Conservation (phyloP, 306 rosid genomes). For the Rubus idaeus region DNA sequence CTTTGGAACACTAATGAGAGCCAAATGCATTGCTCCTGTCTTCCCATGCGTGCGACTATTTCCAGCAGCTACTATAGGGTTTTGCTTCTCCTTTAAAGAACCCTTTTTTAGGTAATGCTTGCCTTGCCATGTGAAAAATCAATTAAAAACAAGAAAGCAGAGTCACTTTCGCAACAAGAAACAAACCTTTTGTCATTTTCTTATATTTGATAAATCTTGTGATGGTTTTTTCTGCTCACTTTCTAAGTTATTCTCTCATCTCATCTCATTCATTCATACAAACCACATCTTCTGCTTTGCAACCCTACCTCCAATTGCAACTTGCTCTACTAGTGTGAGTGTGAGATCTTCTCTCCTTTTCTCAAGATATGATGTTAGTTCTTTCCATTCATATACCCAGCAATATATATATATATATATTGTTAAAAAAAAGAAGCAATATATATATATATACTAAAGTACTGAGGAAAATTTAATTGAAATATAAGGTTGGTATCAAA, state of each 20-base stretch:
- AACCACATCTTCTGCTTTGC: background rate
- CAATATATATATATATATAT: too few species aligned
- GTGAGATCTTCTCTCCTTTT: background rate
- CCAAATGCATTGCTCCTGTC: background rate
- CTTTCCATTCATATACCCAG: background rate
- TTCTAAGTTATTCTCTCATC: constrained; percentile 7
- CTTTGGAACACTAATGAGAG: background rate
- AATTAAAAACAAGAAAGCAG: background rate
- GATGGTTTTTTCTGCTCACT: background rate
- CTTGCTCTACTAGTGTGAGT: background rate
- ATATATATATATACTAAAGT: too few species aligned
- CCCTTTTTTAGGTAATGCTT: background rate
- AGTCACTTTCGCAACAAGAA: background rate
- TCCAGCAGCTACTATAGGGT: background rate
- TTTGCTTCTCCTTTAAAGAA: background rate
- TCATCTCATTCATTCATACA: background rate
- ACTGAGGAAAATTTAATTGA: too few species aligned
- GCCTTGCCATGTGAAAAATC: constrained; percentile 3
- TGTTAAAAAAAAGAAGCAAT: too few species aligned
- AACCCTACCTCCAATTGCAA: background rate
- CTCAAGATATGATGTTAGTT: background rate
- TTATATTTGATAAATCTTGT: background rate
- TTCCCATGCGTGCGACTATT: background rate
- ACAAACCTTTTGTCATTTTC: constrained; percentile 1
- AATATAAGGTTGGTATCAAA: too few species aligned